Evolutionary conservation across 306 rosid species (phyloP), one percentile per base, ranked within the genome.

Genomic region (Chamaecrista fasciculata): DNA sequence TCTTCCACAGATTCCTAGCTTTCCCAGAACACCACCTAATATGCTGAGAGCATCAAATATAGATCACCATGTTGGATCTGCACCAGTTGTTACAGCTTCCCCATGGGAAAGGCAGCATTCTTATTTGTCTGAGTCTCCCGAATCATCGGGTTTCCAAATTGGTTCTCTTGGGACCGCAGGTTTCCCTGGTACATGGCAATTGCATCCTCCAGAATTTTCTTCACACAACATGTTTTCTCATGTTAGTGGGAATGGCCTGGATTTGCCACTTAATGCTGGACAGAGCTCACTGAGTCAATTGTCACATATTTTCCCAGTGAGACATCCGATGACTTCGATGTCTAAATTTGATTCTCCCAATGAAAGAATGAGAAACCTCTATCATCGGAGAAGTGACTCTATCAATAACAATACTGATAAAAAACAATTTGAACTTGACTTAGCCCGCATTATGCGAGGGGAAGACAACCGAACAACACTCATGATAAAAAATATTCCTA

Each of bases 401-500:
- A 87, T 82, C 59, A 78, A 80, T 74, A 86, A 79, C 71, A 79
- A 26, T 78, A 67, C 87, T 57, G 96, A 89, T 76, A 89, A 82
- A 80, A 90, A 83, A 70, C 96, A 85, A 48, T 90, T 65, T 50
- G 96, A 90, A 55, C 96, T 90, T 25, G 94, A 90, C 78, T 31
- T 87, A 44, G 86, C 85, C 62, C 88, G 94, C 67, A 85, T 90
- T 67, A 57, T 78, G 60, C 77, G 61, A 8, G 91, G 94, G 50
- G 94, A 87, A 25, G 96, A 90, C 85, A 76, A 52, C 67, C 81
- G 96, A 64, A 87, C 96, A 44, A 90, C 96, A 0, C 86, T 90
- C 61, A 90, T 90, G 96, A 87, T 90, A 48, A 90, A 90, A 80
- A 90, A 90, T 71, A 90, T 90, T 72, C 96, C 96, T 53, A 90